Conservation (phyloP, 1,284 basidiomycete genomes). For the Ustilago trichophora region DNA sequence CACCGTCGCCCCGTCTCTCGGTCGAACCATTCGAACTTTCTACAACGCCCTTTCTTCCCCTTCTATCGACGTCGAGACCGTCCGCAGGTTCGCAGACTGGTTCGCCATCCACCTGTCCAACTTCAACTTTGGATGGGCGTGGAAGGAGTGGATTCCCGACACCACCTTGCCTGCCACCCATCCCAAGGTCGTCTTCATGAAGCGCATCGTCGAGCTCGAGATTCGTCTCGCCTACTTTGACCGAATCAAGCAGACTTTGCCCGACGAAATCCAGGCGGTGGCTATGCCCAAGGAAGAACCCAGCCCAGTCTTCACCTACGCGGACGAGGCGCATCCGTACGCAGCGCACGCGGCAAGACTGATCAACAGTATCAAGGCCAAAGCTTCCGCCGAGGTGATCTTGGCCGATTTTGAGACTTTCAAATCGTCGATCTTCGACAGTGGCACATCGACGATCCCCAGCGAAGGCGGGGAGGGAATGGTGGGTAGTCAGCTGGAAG, state of each 20-base stretch:
- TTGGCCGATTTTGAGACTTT: constrained; percentile 76
- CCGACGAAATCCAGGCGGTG: constrained; percentile 75
- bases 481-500: constrained; percentile 65
- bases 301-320: constrained; percentile 84
- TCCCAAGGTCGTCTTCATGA: constrained; percentile 86
- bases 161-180: constrained; percentile 75
- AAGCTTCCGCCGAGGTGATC: constrained; percentile 78
- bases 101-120: constrained; percentile 96
- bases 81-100: constrained; percentile 88
- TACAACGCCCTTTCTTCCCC: constrained; percentile 70
- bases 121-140: constrained; percentile 99
- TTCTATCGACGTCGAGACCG: constrained; percentile 80
- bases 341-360: constrained; percentile 83
- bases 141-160: constrained; percentile 99
- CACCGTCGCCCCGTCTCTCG: constrained; percentile 93
- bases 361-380: constrained; percentile 79
- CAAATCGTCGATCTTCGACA: constrained; percentile 41
- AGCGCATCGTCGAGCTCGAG: constrained; percentile 87
- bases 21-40: constrained; percentile 88
- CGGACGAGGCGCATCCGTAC: constrained; percentile 76
- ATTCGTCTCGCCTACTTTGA: constrained; percentile 93
- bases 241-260: constrained; percentile 87
- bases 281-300: constrained; percentile 80
- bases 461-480: constrained; percentile 69
- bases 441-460: constrained; percentile 19